Evolutionary conservation across 306 rosid species (phyloP).

Genomic region (Elaeagnus macrophylla): DNA sequence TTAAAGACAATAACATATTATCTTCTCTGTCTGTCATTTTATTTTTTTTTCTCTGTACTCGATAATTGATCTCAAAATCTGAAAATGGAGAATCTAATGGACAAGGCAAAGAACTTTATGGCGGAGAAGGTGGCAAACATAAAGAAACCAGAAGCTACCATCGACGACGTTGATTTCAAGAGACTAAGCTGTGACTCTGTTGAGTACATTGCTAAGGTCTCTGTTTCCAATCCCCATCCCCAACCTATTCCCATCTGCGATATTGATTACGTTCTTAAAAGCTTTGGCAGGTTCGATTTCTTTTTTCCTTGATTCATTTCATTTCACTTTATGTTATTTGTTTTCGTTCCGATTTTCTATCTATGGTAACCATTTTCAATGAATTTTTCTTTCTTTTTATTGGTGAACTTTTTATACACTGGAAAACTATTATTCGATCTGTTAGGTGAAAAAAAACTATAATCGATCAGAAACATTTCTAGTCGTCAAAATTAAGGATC

Average conservation of each 20-base stretch:
- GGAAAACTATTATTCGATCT: no score
- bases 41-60: neutral
- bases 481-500: no score
- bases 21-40: no score
- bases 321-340: neutral
- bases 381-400: no score
- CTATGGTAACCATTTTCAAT: no score
- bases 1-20: no score
- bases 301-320: no score
- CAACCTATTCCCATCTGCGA: conserved; percentile 53
- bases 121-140: conserved; percentile 37
- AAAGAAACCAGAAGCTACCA: conserved; percentile 63
- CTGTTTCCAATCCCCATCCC: conserved; percentile 54
- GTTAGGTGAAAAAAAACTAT: no score
- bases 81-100: conserved; percentile 45
- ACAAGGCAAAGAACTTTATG: conserved; percentile 48
- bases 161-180: conserved; percentile 56
- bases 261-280: conserved; percentile 61
- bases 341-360: no score
- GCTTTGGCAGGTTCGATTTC: conserved; percentile 38
- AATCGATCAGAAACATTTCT: no score
- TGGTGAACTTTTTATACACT: no score
- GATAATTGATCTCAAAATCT: neutral
- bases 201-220: conserved; percentile 53
- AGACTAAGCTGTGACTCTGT: conserved; percentile 27